Base-by-base conservation (phyloP, 768 basidiomycete genomes). In the Amanita brunnescens region DNA sequence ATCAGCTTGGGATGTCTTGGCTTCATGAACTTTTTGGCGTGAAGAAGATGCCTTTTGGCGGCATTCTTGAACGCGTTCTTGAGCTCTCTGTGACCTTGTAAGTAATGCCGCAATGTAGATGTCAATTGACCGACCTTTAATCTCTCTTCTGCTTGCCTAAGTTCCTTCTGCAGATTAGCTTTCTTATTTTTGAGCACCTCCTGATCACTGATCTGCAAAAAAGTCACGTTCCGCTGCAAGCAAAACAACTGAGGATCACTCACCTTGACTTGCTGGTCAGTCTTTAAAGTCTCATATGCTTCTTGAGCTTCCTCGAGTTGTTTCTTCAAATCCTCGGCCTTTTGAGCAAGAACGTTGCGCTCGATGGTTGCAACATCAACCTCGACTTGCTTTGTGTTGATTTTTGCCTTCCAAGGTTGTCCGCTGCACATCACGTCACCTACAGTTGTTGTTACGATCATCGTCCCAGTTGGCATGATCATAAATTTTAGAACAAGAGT, bases 361-460 rank as follows among this genome's bases (percentile, higher is more conserved):
- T 99, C 93, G 54, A 89, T 87, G 7, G 75, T 74, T 0, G 91
- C 91, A 14, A 97, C 80, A 57, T 92, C 87, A 48, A 96, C 75
- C 47, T 81, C 81, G 0, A 87, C 85, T 59, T 89, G 78, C 64
- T 90, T 91, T 13, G 78, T 70, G 59, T 91, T 88, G 67, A 98
- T 86, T 69, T 94, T 87, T 16, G 83, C 78, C 3, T 82, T 86
- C 94, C 95, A 97, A 0, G 96, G 96, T 59, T 94, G 87, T n/a
- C n/a, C n/a, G n/a, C n/a, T n/a, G n/a, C n/a, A n/a, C n/a, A n/a
- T n/a, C n/a, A n/a, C n/a, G n/a, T n/a, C n/a, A n/a, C n/a, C n/a
- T n/a, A n/a, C n/a, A n/a, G n/a, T n/a, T n/a, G n/a, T n/a, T n/a
- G n/a, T n/a, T n/a, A n/a, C n/a, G n/a, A n/a, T n/a, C n/a, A n/a